Conservation (phyloP, 1,284 basidiomycete genomes). For the Papiliotrema flavescens region DNA sequence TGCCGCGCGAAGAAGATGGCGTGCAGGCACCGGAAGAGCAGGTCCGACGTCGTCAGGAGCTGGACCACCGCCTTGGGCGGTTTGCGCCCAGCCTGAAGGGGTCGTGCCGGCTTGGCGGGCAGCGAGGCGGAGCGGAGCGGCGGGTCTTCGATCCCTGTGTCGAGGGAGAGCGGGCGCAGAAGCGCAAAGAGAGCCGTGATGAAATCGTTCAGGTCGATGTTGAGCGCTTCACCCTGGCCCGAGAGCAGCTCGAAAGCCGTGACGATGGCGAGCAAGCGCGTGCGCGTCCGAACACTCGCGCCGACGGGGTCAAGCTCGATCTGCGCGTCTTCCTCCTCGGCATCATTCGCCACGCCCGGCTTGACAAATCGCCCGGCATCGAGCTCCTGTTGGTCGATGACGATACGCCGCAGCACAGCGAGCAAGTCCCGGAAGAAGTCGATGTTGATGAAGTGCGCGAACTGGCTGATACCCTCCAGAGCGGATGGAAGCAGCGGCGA, state of each 20-base stretch:
- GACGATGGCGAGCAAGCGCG: conserved; percentile 79
- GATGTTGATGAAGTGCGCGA: conserved; percentile 93
- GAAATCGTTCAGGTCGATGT: conserved; percentile 91
- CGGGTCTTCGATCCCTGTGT: conserved; percentile 52
- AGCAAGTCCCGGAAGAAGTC: conserved; percentile 98
- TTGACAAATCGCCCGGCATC: conserved; percentile 31
- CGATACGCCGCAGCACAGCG: conserved; percentile 75
- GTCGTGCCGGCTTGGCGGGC: conserved; percentile 9
- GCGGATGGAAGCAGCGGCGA: conserved; percentile 82
- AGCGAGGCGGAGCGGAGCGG: conserved; percentile 23
- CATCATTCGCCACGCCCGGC: too few relatives aligned
- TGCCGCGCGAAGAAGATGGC: conserved; percentile 69
- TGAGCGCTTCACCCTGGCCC: conserved; percentile 96
- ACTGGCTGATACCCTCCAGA: conserved; percentile 86
- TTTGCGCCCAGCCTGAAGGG: conserved; percentile 17
- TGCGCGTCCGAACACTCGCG: conserved; percentile 53
- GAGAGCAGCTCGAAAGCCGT: conserved; percentile 94
- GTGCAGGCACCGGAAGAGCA: conserved; percentile 80
- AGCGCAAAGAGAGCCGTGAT: conserved; percentile 57
- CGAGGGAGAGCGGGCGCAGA: conserved; percentile 52
- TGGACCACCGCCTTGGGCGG: conserved; percentile 25
- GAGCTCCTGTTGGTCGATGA: conserved; percentile 53
- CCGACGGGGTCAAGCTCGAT: conserved; percentile 32
- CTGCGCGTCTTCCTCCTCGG: conserved; percentile 49
- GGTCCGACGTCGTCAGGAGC: conserved; percentile 52